These are phyloP conservation scores for Scutellaria barbata DNA, from an alignment of 257 asterid genomes.

Conservation along the genomic window DNA sequence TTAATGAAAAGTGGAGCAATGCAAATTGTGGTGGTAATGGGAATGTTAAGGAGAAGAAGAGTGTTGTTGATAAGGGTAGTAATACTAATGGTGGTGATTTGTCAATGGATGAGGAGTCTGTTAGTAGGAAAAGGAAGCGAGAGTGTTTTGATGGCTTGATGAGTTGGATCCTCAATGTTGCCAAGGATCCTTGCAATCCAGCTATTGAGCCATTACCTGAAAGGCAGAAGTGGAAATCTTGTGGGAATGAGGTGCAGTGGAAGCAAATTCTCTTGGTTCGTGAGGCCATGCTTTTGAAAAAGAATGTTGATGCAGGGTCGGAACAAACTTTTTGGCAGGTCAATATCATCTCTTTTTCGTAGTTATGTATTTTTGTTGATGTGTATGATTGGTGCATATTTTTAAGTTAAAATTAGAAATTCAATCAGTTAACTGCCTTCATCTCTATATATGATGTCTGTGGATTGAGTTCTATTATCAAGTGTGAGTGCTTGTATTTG, in stretches of 20 bases:
- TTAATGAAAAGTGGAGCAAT: conserved; percentile 14
- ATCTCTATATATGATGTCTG: background rate
- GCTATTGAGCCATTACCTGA: conserved; percentile 57
- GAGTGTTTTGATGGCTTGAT: conserved; percentile 48
- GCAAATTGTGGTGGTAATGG: conserved; percentile 23
- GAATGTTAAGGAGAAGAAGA: conserved; percentile 29
- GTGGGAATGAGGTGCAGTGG: conserved; percentile 63
- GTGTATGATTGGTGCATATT: conserved; percentile 17
- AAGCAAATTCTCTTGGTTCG: conserved; percentile 73
- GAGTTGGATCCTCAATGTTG: conserved; percentile 65
- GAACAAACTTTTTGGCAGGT: conserved; percentile 64
- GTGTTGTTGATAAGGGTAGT: conserved; percentile 26
- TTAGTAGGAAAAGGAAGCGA: conserved; percentile 61
- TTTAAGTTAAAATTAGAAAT: background rate
- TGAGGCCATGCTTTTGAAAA: conserved; percentile 52
- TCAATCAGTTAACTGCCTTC: background rate
- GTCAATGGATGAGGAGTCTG: conserved; percentile 31
- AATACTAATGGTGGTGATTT: conserved; percentile 27
- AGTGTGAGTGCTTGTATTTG: background rate
- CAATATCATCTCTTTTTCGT: conserved; percentile 27
- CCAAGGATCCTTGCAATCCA: conserved; percentile 68
- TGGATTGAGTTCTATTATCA: background rate
- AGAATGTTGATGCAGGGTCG: conserved; percentile 50
- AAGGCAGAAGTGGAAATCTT: conserved; percentile 68
- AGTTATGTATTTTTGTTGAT: background rate